Percentiles rank a stretch among this genome's conserved stretches.
Conservation (phyloP, 164 flowering plant species). For the Litsea cubeba region DNA sequence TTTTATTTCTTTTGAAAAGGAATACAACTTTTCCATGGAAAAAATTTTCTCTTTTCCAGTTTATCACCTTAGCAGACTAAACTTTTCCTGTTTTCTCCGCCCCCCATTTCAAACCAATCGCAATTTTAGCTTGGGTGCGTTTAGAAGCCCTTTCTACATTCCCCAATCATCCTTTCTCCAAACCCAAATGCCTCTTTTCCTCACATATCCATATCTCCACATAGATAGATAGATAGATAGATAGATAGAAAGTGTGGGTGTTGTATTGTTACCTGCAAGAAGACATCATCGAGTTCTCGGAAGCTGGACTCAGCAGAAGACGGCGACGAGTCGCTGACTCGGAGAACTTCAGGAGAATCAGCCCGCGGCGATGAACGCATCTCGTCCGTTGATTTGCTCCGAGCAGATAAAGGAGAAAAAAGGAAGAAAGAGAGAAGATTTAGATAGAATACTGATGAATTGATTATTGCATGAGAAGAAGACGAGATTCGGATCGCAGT, state of each 20-base stretch:
- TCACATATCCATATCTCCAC: not conserved
- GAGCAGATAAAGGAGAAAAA: not conserved
- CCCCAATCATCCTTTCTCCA: no score
- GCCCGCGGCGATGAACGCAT: not conserved
- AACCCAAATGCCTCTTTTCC: no score
- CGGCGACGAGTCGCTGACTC: slow-evolving; percentile 20
- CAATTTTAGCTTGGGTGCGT: no score
- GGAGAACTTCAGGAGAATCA: slow-evolving; percentile 12
- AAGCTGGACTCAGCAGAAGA: slow-evolving; percentile 40
- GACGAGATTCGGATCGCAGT: not conserved
- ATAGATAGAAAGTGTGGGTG: not conserved
- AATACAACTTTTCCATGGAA: no score
- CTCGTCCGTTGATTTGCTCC: not conserved
- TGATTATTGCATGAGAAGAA: not conserved
- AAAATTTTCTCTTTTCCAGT: no score
- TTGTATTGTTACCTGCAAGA: slow-evolving; percentile 52
- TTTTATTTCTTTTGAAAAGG: no score
- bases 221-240: not conserved
- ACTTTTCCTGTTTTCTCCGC: no score
- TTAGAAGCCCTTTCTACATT: no score
- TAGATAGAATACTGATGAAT: not conserved
- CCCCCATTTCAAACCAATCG: no score
- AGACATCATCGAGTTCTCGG: slow-evolving; percentile 58
- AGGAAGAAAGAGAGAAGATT: not conserved
- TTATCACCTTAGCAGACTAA: no score